These are phyloP conservation scores for Oemleria cerasiformis DNA, from an alignment of 306 rosid genomes.

Conservation along the genomic window DNA sequence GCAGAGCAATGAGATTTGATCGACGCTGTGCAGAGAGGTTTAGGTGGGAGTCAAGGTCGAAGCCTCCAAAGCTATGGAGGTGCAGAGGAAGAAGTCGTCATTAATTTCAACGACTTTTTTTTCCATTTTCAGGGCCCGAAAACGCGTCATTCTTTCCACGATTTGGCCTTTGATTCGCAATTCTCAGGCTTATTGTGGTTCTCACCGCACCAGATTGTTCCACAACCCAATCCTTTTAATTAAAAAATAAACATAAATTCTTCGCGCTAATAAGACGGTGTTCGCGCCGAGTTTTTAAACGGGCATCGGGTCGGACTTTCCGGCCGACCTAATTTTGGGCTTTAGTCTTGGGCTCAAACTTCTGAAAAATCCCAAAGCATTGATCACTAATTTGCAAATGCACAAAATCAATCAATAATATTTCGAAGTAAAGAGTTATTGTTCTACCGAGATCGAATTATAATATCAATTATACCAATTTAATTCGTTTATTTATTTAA, in stretches of 20 bases:
- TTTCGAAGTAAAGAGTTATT: too few species aligned
- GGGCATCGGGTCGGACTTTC: not conserved
- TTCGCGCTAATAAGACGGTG: not conserved
- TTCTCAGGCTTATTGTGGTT: not conserved
- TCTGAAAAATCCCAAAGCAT: not conserved
- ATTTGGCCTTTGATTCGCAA: not conserved
- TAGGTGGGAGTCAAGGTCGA: conserved; percentile 7
- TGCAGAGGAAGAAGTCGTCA: not conserved
- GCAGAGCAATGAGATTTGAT: not conserved
- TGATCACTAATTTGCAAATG: too few species aligned
- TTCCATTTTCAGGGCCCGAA: not conserved
- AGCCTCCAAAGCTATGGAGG: not conserved
- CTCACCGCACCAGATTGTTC: not conserved
- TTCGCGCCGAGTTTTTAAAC: not conserved
- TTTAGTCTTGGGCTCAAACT: not conserved
- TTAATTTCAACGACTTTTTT: not conserved
- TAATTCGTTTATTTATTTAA: too few species aligned
- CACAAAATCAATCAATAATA: too few species aligned
- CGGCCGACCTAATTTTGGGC: not conserved
- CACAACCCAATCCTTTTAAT: not conserved
- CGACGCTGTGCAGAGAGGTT: conserved; percentile 14
- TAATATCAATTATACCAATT: too few species aligned
- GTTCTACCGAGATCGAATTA: too few species aligned
- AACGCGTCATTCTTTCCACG: not conserved
- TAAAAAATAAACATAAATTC: too few species aligned